Evolutionary conservation across 345 rosid species (phyloP), one percentile per base, ranked within the genome.

Genomic region (Alliaria petiolata): DNA sequence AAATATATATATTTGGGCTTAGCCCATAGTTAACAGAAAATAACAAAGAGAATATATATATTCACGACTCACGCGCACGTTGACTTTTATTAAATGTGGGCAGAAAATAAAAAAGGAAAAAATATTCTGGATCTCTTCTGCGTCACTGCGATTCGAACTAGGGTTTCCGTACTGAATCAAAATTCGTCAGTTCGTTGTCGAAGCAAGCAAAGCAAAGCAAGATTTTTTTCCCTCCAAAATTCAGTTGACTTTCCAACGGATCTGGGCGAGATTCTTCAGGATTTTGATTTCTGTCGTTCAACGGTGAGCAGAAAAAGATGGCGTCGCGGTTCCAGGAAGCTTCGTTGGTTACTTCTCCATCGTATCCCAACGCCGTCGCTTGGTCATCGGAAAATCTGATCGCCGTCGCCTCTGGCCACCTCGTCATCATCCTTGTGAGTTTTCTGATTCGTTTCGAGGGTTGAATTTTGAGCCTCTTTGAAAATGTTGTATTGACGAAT

Each of bases 341-440:
- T 20, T 74, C 84, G 15, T 84, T 95, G 33, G 97, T 82, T 76
- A 87, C 87, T 40, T 83, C 92, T 1, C 96, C 99, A 2, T 85
- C 77, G 11, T 85, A 79, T 76, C 96, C 99, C 5, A 86, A 85
- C 77, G 84, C 96, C 80, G 72, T 95, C 35, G 89, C 85, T 61
- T 95, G 99, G 99, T 95, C 97, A n/a, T 86, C 88, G 11, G 98
- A 91, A 64, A 95, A 91, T 83, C 77, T 95, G 7, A 83, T 95
- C 34, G 99, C 96, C 42, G 90, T 91, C 46, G 98, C 97, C 4
- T 81, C 88, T 34, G 98, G 89, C 62, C 90, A 84, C 80, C 79
- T 89, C 6, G 98, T 95, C 79, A 85, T 86, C 73, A 88, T 95
- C 77, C 72, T 95, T 82, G 99, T 91, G 69, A 66, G 34, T 39